phyloP scores from a whole-genome alignment of 169 alveolate genomes.

The Plasmodium coatneyi region DNA sequence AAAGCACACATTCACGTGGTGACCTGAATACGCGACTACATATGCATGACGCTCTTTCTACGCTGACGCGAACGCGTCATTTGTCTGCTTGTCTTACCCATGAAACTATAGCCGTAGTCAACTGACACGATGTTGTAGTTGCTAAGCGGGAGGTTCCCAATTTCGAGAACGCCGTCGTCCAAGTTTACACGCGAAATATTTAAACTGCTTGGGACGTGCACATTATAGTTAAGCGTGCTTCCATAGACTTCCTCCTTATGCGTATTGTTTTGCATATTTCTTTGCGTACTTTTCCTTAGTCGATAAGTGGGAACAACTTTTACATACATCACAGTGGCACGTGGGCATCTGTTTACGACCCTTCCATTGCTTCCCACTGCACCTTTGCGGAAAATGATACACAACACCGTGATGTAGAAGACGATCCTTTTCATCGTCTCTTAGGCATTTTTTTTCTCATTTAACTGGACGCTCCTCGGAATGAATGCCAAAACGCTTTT shows the following conservation, averaged over 20 bases:
- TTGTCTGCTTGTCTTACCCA: conserved; percentile 35
- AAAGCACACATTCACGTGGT: not conserved
- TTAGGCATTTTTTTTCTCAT: conserved; percentile 59
- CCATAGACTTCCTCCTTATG: not conserved
- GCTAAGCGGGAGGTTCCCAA: conserved; percentile 22
- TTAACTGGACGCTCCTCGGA: conserved; percentile 58
- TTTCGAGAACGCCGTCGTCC: not conserved
- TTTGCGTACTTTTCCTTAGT: not conserved
- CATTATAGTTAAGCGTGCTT: conserved; percentile 9
- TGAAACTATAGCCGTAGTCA: conserved; percentile 58
- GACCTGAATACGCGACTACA: not conserved
- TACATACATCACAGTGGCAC: not conserved
- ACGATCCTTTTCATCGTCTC: not conserved
- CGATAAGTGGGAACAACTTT: not conserved
- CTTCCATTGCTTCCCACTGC: not conserved
- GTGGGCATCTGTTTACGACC: not conserved
- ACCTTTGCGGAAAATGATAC: not conserved
- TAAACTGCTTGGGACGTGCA: conserved; percentile 10
- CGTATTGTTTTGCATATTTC: not conserved
- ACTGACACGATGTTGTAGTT: conserved; percentile 44
- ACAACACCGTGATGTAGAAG: conserved; percentile 5
- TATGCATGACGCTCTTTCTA: not conserved
- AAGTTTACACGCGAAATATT: conserved; percentile 23
- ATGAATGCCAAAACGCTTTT: conserved; percentile 59
- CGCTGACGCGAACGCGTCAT: not conserved